Base-by-base conservation (phyloP, 768 basidiomycete species). In the Rhodotorula paludigena region DNA sequence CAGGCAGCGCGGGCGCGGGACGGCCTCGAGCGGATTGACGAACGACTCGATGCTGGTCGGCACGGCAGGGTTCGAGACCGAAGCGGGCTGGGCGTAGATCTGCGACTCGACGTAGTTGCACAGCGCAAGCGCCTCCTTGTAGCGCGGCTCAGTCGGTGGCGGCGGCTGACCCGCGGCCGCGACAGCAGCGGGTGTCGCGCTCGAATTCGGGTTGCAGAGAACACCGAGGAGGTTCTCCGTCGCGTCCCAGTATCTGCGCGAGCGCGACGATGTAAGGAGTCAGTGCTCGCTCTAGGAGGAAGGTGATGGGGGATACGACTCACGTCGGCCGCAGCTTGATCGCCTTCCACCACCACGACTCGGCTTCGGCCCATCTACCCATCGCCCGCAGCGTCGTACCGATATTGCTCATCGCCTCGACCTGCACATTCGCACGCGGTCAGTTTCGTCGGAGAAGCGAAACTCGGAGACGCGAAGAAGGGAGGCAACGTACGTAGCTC, bases 391-490 rank as follows among this genome's bases (percentile, higher is more conserved):
- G 65, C 20, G 79, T 77, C 35, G 78, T 78, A 14, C 80, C 81
- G 39, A 81, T 78, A 64, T 81, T 81, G 51, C 74, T 77, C 80
- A 81, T 80, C 25, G 80, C 80, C 68, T 81, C 81, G 52, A 76
- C 79, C 79, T 80, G 59, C 11, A 52, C 20, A 25, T n/a, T n/a
- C 6, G 28, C 6, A 15, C 35, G 1, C 12, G 8, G 51, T 28
- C 51, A 38, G 15, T 33, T n/a, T 5, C 28, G 41, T 32, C 57
- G 54, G 39, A 38, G 36, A 21, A 15, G 28, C 21, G 59, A 36
- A 35, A 32, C 23, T n/a, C 5, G 30, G 41, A 8, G n/a, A 28
- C n/a, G 76, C 74, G n/a, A n/a, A n/a, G n/a, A n/a, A n/a, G n/a
- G n/a, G n/a, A 39, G 69, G 77, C 35, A 75, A 49, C 66, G 33